A percentile compares a stretch with the other conserved stretches of the same genome.
Evolutionary conservation across 1,139 yeast species (phyloP).

Genomic region (Pichia cactophila): DNA sequence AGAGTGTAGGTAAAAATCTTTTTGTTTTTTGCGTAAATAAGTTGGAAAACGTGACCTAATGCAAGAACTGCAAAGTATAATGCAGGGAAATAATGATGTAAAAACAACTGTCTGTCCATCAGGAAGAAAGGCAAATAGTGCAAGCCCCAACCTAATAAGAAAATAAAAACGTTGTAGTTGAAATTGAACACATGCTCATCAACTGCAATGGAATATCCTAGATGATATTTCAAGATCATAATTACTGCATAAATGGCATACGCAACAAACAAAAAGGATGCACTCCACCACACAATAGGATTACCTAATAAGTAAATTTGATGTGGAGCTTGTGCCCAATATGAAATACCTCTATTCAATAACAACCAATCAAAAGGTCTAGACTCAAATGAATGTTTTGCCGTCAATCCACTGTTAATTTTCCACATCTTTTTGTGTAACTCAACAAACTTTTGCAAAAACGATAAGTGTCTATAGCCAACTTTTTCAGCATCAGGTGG

Average conservation of each 20-base stretch:
- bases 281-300: slow-evolving; percentile 83
- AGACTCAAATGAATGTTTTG: slow-evolving; percentile 83
- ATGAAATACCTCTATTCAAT: slow-evolving; percentile 84
- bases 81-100: slow-evolving; percentile 90
- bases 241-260: slow-evolving; percentile 48
- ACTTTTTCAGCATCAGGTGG: slow-evolving; percentile 43
- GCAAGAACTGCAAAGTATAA: slow-evolving; percentile 83
- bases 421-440: slow-evolving; percentile 88
- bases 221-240: slow-evolving; percentile 71
- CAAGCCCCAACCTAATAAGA: slow-evolving; percentile 71
- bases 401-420: slow-evolving; percentile 76
- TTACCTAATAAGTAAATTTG: slow-evolving; percentile 89
- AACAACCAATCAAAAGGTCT: slow-evolving; percentile 87
- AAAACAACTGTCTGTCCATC: slow-evolving; percentile 90
- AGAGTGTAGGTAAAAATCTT: slow-evolving; percentile 37
- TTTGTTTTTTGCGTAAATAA: slow-evolving; percentile 44
- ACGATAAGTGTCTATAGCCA: slow-evolving; percentile 56
- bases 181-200: slow-evolving; percentile 57
- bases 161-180: slow-evolving; percentile 62
- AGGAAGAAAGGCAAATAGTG: slow-evolving; percentile 85
- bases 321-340: slow-evolving; percentile 64
- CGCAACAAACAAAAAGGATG: slow-evolving; percentile 49
- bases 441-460: slow-evolving; percentile 67
- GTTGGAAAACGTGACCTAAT: slow-evolving; percentile 73
- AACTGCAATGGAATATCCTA: slow-evolving; percentile 40